Percentiles rank a stretch among this genome's conserved stretches.
phyloP scores from a whole-genome alignment of 1,284 basidiomycete species.

The Trametes polyzona region DNA sequence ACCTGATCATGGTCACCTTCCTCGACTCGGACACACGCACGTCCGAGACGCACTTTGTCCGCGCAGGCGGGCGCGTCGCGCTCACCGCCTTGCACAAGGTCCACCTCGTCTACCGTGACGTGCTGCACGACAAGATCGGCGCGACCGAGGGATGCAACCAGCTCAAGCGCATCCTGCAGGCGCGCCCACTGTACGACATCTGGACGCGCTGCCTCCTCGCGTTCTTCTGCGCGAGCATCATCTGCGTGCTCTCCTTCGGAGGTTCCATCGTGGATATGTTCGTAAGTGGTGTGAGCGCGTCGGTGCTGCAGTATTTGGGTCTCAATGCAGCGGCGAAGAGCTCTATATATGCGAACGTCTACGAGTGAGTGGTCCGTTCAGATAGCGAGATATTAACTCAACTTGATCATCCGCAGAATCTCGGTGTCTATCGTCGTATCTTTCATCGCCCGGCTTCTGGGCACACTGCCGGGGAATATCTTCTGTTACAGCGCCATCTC shows the following conservation, averaged over 20 bases:
- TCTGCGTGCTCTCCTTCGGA: slow-evolving; percentile 82
- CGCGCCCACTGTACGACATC: slow-evolving; percentile 66
- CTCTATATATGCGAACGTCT: slow-evolving; percentile 86
- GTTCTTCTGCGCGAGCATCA: slow-evolving; percentile 74
- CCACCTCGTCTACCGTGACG: slow-evolving; percentile 77
- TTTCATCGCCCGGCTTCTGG: slow-evolving; percentile 76
- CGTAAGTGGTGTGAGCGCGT: slow-evolving; percentile 75
- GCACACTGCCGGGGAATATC: slow-evolving; percentile 64
- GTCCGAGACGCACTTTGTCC: slow-evolving; percentile 78
- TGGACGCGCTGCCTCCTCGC: slow-evolving; percentile 69
- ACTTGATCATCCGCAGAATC: slow-evolving; percentile 54
- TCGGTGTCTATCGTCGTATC: slow-evolving; percentile 82
- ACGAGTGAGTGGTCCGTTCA: slow-evolving; percentile 62
- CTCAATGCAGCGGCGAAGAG: slow-evolving; percentile 79
- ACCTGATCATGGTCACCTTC: slow-evolving; percentile 79
- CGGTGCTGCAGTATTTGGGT: slow-evolving; percentile 75
- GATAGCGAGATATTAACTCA: background rate
- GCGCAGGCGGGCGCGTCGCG: slow-evolving; percentile 72
- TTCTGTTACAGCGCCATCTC: slow-evolving; percentile 88
- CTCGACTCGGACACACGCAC: slow-evolving; percentile 62
- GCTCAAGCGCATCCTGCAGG: slow-evolving; percentile 62
- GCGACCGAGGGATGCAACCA: slow-evolving; percentile 65
- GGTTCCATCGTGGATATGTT: slow-evolving; percentile 84
- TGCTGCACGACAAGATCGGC: slow-evolving; percentile 75
- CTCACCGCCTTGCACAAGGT: slow-evolving; percentile 74